These are phyloP conservation scores for Solanum chiquidenum DNA, from an alignment of 257 asterid species.

Conservation along the genomic window DNA sequence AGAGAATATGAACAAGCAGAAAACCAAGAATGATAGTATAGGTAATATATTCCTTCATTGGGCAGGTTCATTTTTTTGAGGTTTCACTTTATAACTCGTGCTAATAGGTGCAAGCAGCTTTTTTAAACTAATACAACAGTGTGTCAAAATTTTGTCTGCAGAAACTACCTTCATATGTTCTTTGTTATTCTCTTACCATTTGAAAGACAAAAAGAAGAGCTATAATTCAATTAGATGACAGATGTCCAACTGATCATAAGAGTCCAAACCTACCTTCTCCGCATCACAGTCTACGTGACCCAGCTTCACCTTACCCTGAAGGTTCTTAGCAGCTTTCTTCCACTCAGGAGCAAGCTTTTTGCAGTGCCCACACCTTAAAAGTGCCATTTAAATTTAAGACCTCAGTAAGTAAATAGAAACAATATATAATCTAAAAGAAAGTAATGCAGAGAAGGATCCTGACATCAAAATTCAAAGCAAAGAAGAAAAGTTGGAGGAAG, in stretches of 20 bases:
- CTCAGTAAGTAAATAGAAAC: not conserved
- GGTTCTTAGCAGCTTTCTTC: slow-evolving; percentile 90
- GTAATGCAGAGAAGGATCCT: not conserved
- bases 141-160: not conserved
- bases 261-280: slow-evolving; percentile 52
- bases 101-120: not conserved
- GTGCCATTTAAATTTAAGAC: not conserved
- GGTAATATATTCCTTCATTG: not conserved
- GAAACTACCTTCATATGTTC: not conserved
- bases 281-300: slow-evolving; percentile 97
- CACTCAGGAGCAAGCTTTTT: slow-evolving; percentile 98
- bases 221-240: not conserved
- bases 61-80: not conserved
- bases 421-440: not conserved
- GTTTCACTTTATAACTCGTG: not conserved
- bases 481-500: not conserved
- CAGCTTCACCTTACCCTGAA: slow-evolving; percentile 86
- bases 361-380: slow-evolving; percentile 95
- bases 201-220: not conserved
- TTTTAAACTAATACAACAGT: not conserved
- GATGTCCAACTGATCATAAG: not conserved
- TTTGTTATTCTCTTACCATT: not conserved
- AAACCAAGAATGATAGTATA: not conserved
- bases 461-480: not conserved
- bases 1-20: not conserved